Conservation (phyloP, 495 filamentous ascomycete genomes). For the Penicillium turbatum region DNA sequence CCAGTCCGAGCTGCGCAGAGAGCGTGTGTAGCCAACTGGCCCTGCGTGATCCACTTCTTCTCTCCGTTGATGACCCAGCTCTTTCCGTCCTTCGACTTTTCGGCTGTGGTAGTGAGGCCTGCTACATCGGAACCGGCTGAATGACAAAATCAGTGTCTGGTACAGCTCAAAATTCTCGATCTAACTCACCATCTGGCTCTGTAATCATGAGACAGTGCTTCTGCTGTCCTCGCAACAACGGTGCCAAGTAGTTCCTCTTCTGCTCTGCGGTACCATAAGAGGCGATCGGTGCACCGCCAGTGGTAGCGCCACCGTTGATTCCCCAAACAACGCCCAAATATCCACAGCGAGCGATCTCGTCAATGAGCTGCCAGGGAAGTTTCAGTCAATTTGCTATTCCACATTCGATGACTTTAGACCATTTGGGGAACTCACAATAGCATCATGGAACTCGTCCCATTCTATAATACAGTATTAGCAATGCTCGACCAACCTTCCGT, state of each 20-base stretch:
- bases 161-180: neutral
- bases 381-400: neutral
- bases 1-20: conserved; percentile 15
- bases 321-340: conserved; percentile 16
- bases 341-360: conserved; percentile 16
- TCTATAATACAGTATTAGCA: conserved; percentile 1
- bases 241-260: conserved; percentile 12
- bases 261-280: conserved; percentile 11
- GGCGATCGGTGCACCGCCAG: conserved; percentile 13
- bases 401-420: neutral
- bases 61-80: conserved; percentile 72
- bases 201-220: conserved; percentile 15
- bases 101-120: conserved; percentile 63
- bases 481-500: neutral
- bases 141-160: neutral
- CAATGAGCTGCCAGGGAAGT: conserved; percentile 8
- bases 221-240: conserved; percentile 13
- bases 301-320: conserved; percentile 16
- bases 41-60: conserved; percentile 82
- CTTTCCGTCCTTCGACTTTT: conserved; percentile 64
- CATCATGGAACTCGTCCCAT: conserved; percentile 17
- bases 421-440: conserved; percentile 4
- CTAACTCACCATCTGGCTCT: conserved; percentile 10
- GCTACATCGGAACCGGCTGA: conserved; percentile 62
- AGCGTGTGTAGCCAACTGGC: conserved; percentile 39